phyloP scores from a whole-genome alignment of 441 rosid species.

The Syzygium malaccense region DNA sequence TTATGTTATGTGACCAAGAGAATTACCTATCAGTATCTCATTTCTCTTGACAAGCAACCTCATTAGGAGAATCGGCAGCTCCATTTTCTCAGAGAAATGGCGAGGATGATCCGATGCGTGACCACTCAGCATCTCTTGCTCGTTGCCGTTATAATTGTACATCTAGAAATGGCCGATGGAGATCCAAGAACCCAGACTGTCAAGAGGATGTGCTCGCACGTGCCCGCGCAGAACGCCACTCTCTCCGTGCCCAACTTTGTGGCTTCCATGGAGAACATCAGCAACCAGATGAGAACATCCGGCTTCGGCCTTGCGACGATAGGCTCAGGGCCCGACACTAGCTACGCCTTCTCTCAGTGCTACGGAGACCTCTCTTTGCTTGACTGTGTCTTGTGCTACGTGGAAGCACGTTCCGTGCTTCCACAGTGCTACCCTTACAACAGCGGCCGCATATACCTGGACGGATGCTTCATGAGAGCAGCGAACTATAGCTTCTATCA shows the following conservation, averaged over 20 bases:
- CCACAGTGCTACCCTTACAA: slow-evolving; percentile 33
- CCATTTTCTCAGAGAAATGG: background rate
- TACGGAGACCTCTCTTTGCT: slow-evolving; percentile 33
- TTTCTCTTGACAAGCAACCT: background rate
- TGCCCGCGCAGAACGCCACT: slow-evolving; percentile 46
- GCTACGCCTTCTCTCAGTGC: slow-evolving; percentile 36
- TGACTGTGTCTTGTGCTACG: slow-evolving; percentile 37
- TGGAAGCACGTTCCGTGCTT: slow-evolving; percentile 22
- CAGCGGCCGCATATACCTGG: slow-evolving; percentile 46
- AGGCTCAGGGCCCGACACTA: slow-evolving; percentile 56
- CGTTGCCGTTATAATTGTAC: slow-evolving; percentile 5
- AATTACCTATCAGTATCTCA: background rate
- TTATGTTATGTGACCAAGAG: background rate
- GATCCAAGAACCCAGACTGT: slow-evolving; percentile 57
- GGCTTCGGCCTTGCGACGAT: slow-evolving; percentile 58
- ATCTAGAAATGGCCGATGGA: slow-evolving; percentile 21
- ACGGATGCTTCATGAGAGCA: slow-evolving; percentile 43
- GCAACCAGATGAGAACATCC: slow-evolving; percentile 37
- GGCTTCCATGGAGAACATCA: slow-evolving; percentile 66
- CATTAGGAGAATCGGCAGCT: background rate
- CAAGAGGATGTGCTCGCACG: slow-evolving; percentile 29
- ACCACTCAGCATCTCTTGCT: background rate
- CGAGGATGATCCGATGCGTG: background rate
- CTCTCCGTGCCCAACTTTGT: slow-evolving; percentile 67
- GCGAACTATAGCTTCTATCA: slow-evolving; percentile 41